These are phyloP conservation scores for Suillus discolor DNA, from an alignment of 768 basidiomycete genomes.

Conservation along the genomic window DNA sequence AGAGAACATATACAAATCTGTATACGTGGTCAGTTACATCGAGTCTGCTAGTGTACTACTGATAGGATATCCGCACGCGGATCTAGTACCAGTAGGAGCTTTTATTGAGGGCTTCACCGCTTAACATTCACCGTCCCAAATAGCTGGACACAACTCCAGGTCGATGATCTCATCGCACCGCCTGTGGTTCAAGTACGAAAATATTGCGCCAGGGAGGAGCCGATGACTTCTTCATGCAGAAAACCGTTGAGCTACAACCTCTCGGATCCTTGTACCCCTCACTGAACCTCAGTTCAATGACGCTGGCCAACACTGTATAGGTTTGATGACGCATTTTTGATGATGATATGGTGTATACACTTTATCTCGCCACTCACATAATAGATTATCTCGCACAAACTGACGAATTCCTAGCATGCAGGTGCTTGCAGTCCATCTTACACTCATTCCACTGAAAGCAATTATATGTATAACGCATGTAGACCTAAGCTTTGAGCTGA, in stretches of 20 bases:
- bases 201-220: background rate
- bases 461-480: background rate
- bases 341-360: too few species aligned
- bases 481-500: slow-evolving; percentile 69
- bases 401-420: background rate
- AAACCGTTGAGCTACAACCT: background rate
- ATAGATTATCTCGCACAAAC: background rate
- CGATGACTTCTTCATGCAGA: background rate
- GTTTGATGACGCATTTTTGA: too few species aligned
- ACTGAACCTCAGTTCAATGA: background rate
- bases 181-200: background rate
- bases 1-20: background rate
- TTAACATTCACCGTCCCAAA: background rate
- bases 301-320: background rate
- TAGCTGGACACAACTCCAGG: background rate
- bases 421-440: background rate
- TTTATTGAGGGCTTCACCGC: background rate
- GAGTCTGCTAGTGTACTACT: background rate
- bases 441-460: background rate
- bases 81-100: background rate
- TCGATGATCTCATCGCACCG: background rate
- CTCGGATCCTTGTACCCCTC: background rate
- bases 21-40: background rate
- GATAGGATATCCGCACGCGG: background rate
- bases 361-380: background rate